Base-by-base conservation (phyloP, 2,329 filamentous ascomycete genomes). In the Annulohypoxylon truncatum region DNA sequence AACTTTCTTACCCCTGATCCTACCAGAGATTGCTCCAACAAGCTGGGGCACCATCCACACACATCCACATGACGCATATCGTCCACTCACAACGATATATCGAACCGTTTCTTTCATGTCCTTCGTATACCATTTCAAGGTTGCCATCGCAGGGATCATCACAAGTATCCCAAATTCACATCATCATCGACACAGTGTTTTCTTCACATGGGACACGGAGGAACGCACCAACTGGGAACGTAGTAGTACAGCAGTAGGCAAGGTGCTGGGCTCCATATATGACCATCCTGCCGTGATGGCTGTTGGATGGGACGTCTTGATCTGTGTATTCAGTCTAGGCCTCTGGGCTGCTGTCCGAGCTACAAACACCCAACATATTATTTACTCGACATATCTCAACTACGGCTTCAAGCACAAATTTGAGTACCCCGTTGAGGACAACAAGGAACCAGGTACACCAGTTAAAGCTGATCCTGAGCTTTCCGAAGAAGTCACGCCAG, bases 221-320 rank as follows among this genome's bases (percentile, higher is more conserved):
- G 77, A 83, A 66, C 78, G 78, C 12, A 80, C 79, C 24, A 77
- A 75, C 3, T 81, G 80, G 76, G 81, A 85, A 61, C 82, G 82
- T 20, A 81, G 79, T 51, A 80, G 80, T 10, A 83, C 77, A 22
- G 81, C 83, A 2, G 59, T 84, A 12, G 79, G 77, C 48, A 82
- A 79, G 72, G 76, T 86, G 10, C 79, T 85, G 24, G 83, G 81
- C 40, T 82, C 84, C 1, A 80, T 86, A 53, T 81, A 80, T 63
- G 85, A 85, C 55, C 86, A 90, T 72, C 87, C 88, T 0, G 84
- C 83, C 20, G 83, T 90, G 28, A 83, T 83, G 18, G 84, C 82
- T 15, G 84, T 85, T 0, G 85, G 84, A 4, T 84, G 83, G 76
- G 89, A 91, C 74, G 87, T 88, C 1, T 73, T 90, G 12, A 78